These are phyloP conservation scores for Ophiorrhiza pumila DNA, from an alignment of 257 asterid species.

Conservation along the genomic window DNA sequence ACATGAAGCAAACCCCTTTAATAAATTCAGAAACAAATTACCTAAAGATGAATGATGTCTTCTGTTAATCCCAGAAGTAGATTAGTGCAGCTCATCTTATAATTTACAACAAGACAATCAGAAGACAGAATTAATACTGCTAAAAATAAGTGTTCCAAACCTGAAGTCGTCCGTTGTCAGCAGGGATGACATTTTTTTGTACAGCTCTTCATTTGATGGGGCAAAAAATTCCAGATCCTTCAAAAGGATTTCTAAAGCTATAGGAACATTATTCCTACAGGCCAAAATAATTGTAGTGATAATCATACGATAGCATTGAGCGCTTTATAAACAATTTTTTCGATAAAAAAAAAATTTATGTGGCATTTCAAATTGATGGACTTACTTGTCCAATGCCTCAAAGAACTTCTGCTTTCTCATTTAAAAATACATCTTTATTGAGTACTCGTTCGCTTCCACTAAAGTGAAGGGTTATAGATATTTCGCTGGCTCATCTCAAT, in stretches of 20 bases:
- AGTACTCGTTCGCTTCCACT: slow-evolving; percentile 46
- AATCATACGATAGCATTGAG: no score
- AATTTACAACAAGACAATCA: background rate
- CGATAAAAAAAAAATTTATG: background rate
- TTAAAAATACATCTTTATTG: slow-evolving; percentile 62
- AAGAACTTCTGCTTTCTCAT: slow-evolving; percentile 71
- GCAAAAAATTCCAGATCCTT: slow-evolving; percentile 62
- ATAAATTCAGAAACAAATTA: no score
- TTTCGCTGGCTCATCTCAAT: slow-evolving; percentile 53
- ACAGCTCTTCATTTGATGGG: slow-evolving; percentile 42
- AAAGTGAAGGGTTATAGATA: slow-evolving; percentile 55
- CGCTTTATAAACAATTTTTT: background rate
- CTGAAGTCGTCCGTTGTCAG: slow-evolving; percentile 64
- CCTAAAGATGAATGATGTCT: slow-evolving; percentile 43
- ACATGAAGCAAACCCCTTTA: no score
- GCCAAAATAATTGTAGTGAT: no score
- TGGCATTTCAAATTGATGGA: no score
- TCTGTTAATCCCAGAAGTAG: slow-evolving; percentile 23
- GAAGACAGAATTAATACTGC: background rate
- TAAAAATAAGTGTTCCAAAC: slow-evolving; percentile 25
- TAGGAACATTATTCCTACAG: slow-evolving; percentile 33
- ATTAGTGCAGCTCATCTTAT: background rate
- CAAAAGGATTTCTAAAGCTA: slow-evolving; percentile 49
- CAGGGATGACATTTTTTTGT: slow-evolving; percentile 57
- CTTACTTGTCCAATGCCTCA: slow-evolving; percentile 69